phyloP scores from a whole-genome alignment of 805 yeast species.

The Groenewaldozyma tartarivorans region DNA sequence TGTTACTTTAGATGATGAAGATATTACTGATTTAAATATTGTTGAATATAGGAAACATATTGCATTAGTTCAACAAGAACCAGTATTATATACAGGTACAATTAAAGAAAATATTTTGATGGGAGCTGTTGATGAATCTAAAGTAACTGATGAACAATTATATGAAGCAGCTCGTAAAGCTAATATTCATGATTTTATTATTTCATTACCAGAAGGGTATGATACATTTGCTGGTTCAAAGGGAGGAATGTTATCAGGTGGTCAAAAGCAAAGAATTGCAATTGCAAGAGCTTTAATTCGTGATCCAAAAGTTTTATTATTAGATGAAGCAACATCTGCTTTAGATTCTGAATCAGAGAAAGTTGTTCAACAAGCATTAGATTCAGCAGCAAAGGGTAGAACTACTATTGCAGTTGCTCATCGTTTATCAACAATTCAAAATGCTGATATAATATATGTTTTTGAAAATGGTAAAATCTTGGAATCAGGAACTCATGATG shows the following conservation, averaged over 20 bases:
- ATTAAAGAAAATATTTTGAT: constrained; percentile 47
- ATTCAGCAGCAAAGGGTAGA: constrained; percentile 56
- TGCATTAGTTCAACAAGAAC: constrained; percentile 57
- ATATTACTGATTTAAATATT: constrained; percentile 40
- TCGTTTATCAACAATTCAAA: constrained; percentile 59
- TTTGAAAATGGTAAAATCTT: constrained; percentile 51
- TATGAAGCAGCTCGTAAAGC: constrained; percentile 41
- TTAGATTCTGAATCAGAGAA: constrained; percentile 64
- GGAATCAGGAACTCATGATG: constrained; percentile 49
- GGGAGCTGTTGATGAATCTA: constrained; percentile 29
- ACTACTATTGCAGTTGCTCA: constrained; percentile 84
- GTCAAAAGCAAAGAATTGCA: constrained; percentile 70
- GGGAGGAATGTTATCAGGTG: constrained; percentile 58
- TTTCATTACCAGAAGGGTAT: constrained; percentile 49
- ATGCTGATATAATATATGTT: constrained; percentile 53
- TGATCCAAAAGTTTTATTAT: constrained; percentile 50
- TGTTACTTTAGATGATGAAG: constrained; percentile 43
- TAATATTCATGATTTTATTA: constrained; percentile 48
- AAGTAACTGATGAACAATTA: constrained; percentile 35
- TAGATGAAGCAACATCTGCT: constrained; percentile 66
- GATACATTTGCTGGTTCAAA: constrained; percentile 47
- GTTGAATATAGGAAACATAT: constrained; percentile 41
- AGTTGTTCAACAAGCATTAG: constrained; percentile 63
- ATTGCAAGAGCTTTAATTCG: constrained; percentile 67
- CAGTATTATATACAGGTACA: constrained; percentile 46